These are phyloP conservation scores for Chlamydomonas incerta DNA, from an alignment of 139 green algal species.

Conservation along the genomic window DNA sequence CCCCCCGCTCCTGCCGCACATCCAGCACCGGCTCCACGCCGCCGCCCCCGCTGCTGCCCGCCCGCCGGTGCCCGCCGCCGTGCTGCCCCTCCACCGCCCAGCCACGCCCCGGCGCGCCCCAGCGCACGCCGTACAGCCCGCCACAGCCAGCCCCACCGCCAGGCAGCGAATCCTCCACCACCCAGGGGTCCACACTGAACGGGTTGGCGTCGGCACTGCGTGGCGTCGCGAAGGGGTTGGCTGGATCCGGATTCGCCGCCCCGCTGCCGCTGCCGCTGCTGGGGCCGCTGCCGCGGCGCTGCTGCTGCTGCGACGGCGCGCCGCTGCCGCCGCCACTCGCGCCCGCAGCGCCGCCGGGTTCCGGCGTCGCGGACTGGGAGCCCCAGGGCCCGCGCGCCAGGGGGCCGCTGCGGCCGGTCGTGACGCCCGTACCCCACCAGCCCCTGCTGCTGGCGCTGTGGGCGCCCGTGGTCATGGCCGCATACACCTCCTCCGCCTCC, in stretches of 20 bases:
- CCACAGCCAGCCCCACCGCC: background rate
- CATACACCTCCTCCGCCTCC: too few relatives aligned
- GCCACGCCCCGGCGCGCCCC: background rate
- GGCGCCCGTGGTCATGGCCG: too few relatives aligned
- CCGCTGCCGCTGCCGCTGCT: background rate
- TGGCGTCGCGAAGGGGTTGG: too few relatives aligned
- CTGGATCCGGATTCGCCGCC: too few relatives aligned
- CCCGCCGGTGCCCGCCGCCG: background rate
- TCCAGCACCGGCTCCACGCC: background rate
- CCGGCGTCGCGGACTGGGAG: too few relatives aligned
- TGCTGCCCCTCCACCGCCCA: background rate
- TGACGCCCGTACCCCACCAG: too few relatives aligned
- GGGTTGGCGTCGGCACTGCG: too few relatives aligned
- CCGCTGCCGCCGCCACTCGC: too few relatives aligned
- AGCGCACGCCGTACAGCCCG: background rate
- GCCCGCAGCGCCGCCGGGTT: too few relatives aligned
- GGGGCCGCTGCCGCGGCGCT: background rate
- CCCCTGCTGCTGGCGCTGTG: too few relatives aligned
- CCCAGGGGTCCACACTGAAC: background rate
- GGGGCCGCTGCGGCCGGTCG: too few relatives aligned
- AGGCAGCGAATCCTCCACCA: background rate
- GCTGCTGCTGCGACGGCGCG: background rate
- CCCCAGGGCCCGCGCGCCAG: too few relatives aligned
- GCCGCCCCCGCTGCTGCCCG: background rate
- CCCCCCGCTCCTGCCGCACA: conserved; percentile 24